Conservation (phyloP, 129 eudicot species). For the Flaveria trinervia region DNA sequence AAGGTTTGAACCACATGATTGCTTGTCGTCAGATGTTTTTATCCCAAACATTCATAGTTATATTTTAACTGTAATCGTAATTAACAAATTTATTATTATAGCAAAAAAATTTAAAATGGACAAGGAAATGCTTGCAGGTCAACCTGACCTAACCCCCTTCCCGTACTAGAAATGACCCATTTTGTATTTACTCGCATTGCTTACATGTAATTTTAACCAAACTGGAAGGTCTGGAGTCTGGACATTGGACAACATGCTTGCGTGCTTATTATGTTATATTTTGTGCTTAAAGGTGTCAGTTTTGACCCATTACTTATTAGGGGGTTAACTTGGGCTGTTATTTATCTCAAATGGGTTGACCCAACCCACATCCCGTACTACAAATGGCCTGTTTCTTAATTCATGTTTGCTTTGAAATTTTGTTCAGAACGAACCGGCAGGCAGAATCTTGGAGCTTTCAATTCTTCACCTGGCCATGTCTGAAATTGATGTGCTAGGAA, state of each 20-base stretch:
- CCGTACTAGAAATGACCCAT: background rate
- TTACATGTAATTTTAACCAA: constrained; percentile 6
- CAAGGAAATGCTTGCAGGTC: background rate
- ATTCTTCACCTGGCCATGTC: constrained; percentile 94
- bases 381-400: too few species aligned
- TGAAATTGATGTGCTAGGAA: constrained; percentile 79
- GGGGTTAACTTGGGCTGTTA: background rate
- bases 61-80: background rate
- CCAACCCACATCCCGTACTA: too few species aligned
- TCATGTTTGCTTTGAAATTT: background rate
- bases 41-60: background rate
- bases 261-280: constrained; percentile 10
- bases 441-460: constrained; percentile 84
- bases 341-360: background rate
- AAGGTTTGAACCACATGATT: constrained; percentile 51
- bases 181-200: background rate
- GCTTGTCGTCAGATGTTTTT: background rate
- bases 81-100: too few species aligned
- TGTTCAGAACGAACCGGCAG: constrained; percentile 71
- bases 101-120: background rate
- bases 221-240: constrained; percentile 67
- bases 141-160: background rate
- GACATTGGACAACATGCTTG: background rate
- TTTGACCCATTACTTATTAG: background rate
- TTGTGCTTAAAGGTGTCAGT: background rate